Evolutionary conservation across 768 basidiomycete species (phyloP).

Genomic region (Paxillus involutus): DNA sequence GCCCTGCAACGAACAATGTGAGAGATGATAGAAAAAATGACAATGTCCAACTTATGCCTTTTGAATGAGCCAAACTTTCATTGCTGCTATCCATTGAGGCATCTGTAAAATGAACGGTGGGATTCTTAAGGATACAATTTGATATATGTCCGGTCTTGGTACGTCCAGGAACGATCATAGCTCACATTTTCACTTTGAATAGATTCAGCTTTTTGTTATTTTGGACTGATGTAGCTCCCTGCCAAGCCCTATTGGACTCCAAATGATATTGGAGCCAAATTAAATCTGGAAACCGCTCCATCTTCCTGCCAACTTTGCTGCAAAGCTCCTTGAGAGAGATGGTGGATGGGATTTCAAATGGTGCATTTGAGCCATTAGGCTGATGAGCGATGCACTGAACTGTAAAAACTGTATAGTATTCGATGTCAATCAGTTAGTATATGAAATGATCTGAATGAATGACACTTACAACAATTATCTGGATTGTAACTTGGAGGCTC

Average conservation of each 20-base stretch:
- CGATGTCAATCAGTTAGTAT: neutral
- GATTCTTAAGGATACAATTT: neutral
- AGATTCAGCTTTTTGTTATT: neutral
- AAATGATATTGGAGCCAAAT: neutral
- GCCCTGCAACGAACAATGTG: neutral
- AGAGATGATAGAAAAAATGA: neutral
- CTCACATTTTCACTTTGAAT: neutral
- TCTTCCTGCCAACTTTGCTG: neutral
- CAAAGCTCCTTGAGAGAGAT: constrained; percentile 1
- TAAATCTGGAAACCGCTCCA: neutral
- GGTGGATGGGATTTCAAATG: neutral
- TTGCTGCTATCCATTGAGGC: neutral
- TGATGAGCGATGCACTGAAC: neutral
- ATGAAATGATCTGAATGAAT: neutral
- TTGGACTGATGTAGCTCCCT: neutral
- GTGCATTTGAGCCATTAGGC: constrained; percentile 1
- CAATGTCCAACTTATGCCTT: neutral
- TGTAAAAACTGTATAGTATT: neutral
- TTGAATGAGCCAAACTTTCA: neutral
- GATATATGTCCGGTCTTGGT: neutral
- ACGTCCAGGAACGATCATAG: neutral
- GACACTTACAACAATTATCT: neutral
- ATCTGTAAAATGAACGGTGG: neutral
- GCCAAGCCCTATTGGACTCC: neutral
- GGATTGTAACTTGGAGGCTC: constrained; percentile 13